Percentiles rank a stretch among this genome's conserved stretches.
Evolutionary conservation across 2,329 filamentous ascomycete species (phyloP).

Genomic region (Nothophaeocryptopus gaeumannii): DNA sequence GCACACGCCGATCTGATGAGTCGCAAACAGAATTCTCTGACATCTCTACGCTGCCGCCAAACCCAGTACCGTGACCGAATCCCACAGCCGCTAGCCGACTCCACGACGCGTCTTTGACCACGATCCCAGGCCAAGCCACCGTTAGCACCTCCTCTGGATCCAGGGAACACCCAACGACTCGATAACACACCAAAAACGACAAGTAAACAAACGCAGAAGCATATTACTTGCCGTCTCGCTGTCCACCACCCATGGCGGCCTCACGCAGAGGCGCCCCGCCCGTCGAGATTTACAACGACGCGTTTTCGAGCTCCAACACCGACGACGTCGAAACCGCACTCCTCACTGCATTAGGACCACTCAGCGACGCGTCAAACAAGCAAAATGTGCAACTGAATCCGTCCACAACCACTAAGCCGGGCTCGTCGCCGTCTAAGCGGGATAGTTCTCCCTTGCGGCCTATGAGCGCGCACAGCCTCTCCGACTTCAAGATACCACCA

Average conservation of each 20-base stretch:
- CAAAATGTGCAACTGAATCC: conserved; percentile 68
- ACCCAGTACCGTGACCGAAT: conserved; percentile 2
- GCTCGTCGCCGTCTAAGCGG: conserved; percentile 68
- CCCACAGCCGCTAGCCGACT: neutral
- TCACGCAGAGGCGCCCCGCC: conserved; percentile 53
- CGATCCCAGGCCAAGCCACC: conserved; percentile 5
- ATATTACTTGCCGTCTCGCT: conserved; percentile 1
- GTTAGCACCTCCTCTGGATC: conserved; percentile 1
- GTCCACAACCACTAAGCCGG: conserved; percentile 50
- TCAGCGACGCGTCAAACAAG: conserved; percentile 50
- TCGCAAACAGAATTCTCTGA: conserved; percentile 9
- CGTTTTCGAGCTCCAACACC: conserved; percentile 38
- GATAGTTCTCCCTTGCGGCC: conserved; percentile 59
- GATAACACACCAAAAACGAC: conserved; percentile 10
- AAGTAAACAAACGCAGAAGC: conserved; percentile 8
- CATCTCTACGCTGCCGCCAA: neutral
- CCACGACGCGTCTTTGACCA: neutral
- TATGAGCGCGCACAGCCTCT: conserved; percentile 62
- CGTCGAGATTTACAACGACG: conserved; percentile 60
- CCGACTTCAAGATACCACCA: conserved; percentile 65
- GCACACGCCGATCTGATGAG: conserved; percentile 9
- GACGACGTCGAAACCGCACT: conserved; percentile 53
- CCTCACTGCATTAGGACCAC: conserved; percentile 44
- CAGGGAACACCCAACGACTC: conserved; percentile 13
- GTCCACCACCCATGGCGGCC: conserved; percentile 33